Evolutionary conservation across 2,329 filamentous ascomycete genomes (phyloP).

Genomic region (Aquanectria penicillioides): DNA sequence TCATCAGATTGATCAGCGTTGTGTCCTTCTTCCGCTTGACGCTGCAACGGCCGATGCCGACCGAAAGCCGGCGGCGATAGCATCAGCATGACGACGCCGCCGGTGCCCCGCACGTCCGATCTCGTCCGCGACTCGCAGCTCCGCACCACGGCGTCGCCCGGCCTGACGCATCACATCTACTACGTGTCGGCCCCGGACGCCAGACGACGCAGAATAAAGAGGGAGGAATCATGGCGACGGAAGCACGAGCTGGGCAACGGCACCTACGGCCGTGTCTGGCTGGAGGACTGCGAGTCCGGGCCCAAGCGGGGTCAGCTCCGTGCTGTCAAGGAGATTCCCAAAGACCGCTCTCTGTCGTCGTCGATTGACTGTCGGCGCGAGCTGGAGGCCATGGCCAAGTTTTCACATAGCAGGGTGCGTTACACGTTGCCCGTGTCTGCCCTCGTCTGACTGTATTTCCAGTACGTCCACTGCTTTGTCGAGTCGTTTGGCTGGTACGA

Average conservation of each 20-base stretch:
- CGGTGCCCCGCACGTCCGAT: not conserved
- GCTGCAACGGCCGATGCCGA: no score
- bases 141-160: not conserved
- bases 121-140: slow-evolving; percentile 4
- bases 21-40: no score
- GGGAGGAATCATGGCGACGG: not conserved
- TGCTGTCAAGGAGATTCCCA: slow-evolving; percentile 5
- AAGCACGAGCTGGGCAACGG: not conserved
- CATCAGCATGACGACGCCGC: not conserved
- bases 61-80: no score
- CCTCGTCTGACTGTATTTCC: not conserved
- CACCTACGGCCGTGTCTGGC: not conserved
- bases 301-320: not conserved
- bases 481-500: slow-evolving; percentile 3
- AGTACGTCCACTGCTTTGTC: slow-evolving; percentile 3
- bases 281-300: not conserved
- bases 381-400: slow-evolving; percentile 1
- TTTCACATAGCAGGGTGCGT: not conserved
- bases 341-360: not conserved
- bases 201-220: not conserved
- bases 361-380: not conserved
- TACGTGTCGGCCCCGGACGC: not conserved
- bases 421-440: no score
- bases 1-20: no score
- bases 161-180: not conserved